Percentiles rank a stretch among this genome's conserved stretches.
Evolutionary conservation across 1,139 yeast genomes (phyloP).

Genomic region (Arxiozyma slooffiae): DNA sequence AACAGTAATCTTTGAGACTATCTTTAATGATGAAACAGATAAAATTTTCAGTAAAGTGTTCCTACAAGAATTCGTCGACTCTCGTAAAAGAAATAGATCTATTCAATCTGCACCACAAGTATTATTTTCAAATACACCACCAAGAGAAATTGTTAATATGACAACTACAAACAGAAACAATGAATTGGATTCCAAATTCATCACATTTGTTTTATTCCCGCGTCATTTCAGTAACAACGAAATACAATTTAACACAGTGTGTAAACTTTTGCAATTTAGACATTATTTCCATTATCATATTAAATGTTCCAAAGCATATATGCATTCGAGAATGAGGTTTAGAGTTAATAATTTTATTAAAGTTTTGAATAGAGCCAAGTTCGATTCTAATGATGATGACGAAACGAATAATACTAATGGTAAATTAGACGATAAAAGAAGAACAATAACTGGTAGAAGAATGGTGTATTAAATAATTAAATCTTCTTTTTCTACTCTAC

Average conservation of each 20-base stretch:
- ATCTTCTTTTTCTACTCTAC: not conserved
- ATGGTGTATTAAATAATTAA: constrained; percentile 21
- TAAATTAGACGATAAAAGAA: constrained; percentile 16
- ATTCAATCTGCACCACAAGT: constrained; percentile 99
- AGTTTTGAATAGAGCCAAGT: constrained; percentile 92
- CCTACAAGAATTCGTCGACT: constrained; percentile 94
- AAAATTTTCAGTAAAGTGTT: constrained; percentile 90
- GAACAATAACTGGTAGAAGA: constrained; percentile 31
- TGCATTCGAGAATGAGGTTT: constrained; percentile 97
- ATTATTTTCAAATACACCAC: constrained; percentile 87
- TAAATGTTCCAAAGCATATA: constrained; percentile 94
- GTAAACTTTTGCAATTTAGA: constrained; percentile 79
- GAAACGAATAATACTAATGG: constrained; percentile 8
- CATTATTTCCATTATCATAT: constrained; percentile 97
- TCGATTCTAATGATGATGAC: constrained; percentile 65
- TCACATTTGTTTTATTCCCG: constrained; percentile 65
- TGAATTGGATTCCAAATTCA: constrained; percentile 38
- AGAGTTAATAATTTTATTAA: constrained; percentile 89
- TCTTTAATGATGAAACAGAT: constrained; percentile 95
- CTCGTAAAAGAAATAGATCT: constrained; percentile 85
- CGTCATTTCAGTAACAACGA: constrained; percentile 36
- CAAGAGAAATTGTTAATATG: constrained; percentile 57
- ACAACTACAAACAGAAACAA: constrained; percentile 1
- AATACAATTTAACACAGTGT: constrained; percentile 61
- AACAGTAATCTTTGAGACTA: constrained; percentile 88